Base-by-base conservation (phyloP, 2,329 filamentous ascomycete species). In the Scedosporium dehoogii region DNA sequence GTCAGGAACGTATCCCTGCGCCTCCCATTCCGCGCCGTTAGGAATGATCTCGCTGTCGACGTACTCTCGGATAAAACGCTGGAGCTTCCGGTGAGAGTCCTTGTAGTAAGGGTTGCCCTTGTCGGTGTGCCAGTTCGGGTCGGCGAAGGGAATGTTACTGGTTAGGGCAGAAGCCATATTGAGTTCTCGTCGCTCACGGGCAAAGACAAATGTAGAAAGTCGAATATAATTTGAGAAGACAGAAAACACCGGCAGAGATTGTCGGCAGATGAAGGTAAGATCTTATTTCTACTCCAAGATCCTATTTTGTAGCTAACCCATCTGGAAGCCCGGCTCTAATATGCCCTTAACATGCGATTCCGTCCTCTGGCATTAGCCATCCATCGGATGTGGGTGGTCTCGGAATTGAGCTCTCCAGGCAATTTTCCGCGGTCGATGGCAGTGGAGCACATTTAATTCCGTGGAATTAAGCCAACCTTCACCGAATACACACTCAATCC, bases 21-120 rank as follows among this genome's bases (percentile, higher is more conserved):
- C 81, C 78, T 96, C 91, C 72, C 88, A 88, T 70, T 87, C 84
- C 69, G 88, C 81, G 6, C 90, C 91, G 75, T 93, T 90, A 21
- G 89, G 87, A 14, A 81, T 84, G 63, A 93, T 77, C 72, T 92
- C 79, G 62, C 75, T 76, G 68, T 94, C 90, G 55, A 85, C 86
- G 73, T 94, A 96, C 69, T 85, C 76, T 67, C 90, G 81, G 69
- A 91, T 78, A 55, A 87, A 89, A 69, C 81, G 82, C 72, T 87
- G 88, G 66, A 96, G 74, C 55, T 78, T 78, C 57, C 82, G 79
- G 71, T 96, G 91, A 65, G 83, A 88, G 41, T 91, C 89, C 58
- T 83, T 88, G 79, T 87, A 96, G 77, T 93, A 96, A 2, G 90
- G 90, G 65, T 81, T 87, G 73, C 88, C 87, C 80, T 91, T 94